These are phyloP conservation scores for Barnettozyma vustinii DNA, from an alignment of 805 yeast genomes.

Conservation along the genomic window DNA sequence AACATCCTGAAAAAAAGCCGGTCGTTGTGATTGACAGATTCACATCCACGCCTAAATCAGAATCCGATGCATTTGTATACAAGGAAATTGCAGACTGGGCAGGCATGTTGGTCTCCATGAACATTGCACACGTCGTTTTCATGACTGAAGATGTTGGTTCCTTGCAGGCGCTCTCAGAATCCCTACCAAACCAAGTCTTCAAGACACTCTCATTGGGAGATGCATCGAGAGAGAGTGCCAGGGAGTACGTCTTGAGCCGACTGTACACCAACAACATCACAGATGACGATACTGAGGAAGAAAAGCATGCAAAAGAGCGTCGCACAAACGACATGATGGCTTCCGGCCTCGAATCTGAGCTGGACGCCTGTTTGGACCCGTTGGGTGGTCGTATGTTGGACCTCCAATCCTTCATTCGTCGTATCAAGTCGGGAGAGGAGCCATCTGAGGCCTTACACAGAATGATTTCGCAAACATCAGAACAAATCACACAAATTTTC, in stretches of 20 bases:
- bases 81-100: conserved; percentile 87
- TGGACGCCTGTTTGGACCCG: conserved; percentile 60
- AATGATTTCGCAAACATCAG: conserved; percentile 79
- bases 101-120: conserved; percentile 64
- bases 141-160: conserved; percentile 83
- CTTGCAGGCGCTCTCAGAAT: conserved; percentile 56
- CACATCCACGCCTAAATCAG: conserved; percentile 48
- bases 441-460: conserved; percentile 72
- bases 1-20: conserved; percentile 81
- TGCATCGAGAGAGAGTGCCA: conserved; percentile 69
- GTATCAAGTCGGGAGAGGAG: conserved; percentile 82
- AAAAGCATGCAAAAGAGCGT: conserved; percentile 23
- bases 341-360: conserved; percentile 23
- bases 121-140: conserved; percentile 84
- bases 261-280: conserved; percentile 27
- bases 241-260: conserved; percentile 59
- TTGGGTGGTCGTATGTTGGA: conserved; percentile 95
- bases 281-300: conserved; percentile 13
- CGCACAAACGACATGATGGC: conserved; percentile 4
- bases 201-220: conserved; percentile 71
- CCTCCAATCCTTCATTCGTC: conserved; percentile 81
- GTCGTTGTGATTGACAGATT: conserved; percentile 79
- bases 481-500: conserved; percentile 82
- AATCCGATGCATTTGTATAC: conserved; percentile 59
- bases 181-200: conserved; percentile 85